phyloP scores from a whole-genome alignment of 164 flowering plant species.

The Euptelea pleiosperma region DNA sequence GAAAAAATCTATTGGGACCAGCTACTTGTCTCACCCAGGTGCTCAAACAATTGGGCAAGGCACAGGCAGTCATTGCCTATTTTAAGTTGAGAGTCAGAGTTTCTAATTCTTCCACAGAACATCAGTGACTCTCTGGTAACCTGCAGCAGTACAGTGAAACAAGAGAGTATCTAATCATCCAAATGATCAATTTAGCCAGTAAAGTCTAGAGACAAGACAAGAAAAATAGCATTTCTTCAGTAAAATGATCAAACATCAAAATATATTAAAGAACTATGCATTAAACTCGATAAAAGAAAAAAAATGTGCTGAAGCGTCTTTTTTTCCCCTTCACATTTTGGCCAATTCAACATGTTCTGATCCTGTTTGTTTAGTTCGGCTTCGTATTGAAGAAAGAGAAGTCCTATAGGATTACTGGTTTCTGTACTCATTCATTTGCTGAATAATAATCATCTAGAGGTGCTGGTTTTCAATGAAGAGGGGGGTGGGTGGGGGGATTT shows the following conservation, averaged over 20 bases:
- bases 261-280: no score
- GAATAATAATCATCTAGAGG: no score
- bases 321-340: not conserved
- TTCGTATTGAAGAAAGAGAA: not conserved
- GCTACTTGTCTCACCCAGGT: not conserved
- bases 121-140: slow-evolving; percentile 79
- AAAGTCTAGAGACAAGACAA: not conserved
- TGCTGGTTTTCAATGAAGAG: no score
- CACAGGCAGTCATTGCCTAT: not conserved
- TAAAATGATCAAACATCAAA: no score
- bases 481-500: no score
- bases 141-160: slow-evolving; percentile 38
- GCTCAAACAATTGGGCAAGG: slow-evolving; percentile 1
- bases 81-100: not conserved
- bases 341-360: not conserved
- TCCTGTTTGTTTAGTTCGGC: not conserved
- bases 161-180: not conserved
- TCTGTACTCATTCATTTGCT: not conserved
- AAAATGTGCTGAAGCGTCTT: not conserved
- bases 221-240: not conserved
- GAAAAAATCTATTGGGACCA: not conserved
- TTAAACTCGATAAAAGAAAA: not conserved
- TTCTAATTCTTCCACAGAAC: not conserved
- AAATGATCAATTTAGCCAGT: not conserved
- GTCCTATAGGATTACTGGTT: not conserved